phyloP scores from a whole-genome alignment of 176 grass and related monocot species.

The Echinochloa phyllopogon region DNA sequence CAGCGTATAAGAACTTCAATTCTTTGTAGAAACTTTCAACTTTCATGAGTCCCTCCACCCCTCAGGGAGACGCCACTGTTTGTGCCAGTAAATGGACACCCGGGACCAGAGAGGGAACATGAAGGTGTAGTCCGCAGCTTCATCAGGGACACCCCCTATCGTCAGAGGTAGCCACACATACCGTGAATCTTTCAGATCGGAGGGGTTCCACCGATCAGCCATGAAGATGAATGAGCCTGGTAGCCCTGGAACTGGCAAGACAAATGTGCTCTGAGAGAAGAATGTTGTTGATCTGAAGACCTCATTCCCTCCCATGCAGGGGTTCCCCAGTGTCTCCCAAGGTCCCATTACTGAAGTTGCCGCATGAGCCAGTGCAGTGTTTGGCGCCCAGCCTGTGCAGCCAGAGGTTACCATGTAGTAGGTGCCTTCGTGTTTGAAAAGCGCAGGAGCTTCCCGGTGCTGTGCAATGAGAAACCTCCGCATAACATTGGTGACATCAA shows the following conservation, averaged over 20 bases:
- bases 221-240: conserved; percentile 92
- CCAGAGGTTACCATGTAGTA: conserved; percentile 99
- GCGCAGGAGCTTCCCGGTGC: conserved; percentile 80
- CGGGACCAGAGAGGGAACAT: conserved; percentile 94
- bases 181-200: conserved; percentile 76
- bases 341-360: conserved; percentile 83
- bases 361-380: conserved; percentile 79
- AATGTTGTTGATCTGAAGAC: conserved; percentile 82
- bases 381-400: conserved; percentile 91
- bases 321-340: conserved; percentile 91
- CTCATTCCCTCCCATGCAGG: conserved; percentile 82
- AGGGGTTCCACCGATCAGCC: conserved; percentile 96
- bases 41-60: conserved; percentile 70
- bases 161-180: conserved; percentile 90
- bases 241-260: conserved; percentile 73
- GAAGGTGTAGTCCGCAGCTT: conserved; percentile 94
- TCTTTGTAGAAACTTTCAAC: conserved; percentile 30
- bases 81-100: conserved; percentile 96
- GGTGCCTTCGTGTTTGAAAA: conserved; percentile 83
- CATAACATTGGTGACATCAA: conserved; percentile 66
- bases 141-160: conserved; percentile 78
- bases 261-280: conserved; percentile 93
- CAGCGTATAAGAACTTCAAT: conserved; percentile 44
- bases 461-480: conserved; percentile 67
- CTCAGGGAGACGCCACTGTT: conserved; percentile 74